Evolutionary conservation across 306 rosid species (phyloP).

Genomic region (Heteromeles arbutifolia): DNA sequence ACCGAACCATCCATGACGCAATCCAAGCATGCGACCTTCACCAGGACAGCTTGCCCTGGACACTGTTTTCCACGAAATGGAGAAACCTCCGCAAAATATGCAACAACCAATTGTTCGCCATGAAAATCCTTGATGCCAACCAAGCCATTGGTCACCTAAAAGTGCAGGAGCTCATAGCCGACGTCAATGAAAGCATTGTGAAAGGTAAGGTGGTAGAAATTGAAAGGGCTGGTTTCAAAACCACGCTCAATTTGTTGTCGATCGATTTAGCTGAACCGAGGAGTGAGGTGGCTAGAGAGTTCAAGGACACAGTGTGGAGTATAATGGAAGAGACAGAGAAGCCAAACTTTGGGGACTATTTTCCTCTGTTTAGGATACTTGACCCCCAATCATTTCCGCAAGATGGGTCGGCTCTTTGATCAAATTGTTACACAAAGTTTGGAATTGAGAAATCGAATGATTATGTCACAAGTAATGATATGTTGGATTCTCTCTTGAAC

Average conservation of each 20-base stretch:
- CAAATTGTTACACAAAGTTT: background rate
- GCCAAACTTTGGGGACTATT: background rate
- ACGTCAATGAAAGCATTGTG: background rate
- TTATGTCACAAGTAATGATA: background rate
- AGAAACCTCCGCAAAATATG: slow-evolving; percentile 32
- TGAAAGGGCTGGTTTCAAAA: slow-evolving; percentile 32
- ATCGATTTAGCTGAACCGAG: slow-evolving; percentile 24
- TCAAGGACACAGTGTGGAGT: background rate
- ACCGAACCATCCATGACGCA: slow-evolving; percentile 29
- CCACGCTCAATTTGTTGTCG: slow-evolving; percentile 31
- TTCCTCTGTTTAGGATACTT: background rate
- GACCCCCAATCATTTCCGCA: background rate
- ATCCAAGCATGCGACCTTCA: slow-evolving; percentile 19
- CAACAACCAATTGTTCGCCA: slow-evolving; percentile 24
- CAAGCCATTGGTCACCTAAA: slow-evolving; percentile 4
- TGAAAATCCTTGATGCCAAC: slow-evolving; percentile 27
- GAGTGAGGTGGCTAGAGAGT: slow-evolving; percentile 10
- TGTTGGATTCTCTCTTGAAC: slow-evolving; percentile 1
- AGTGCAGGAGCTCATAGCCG: slow-evolving; percentile 15
- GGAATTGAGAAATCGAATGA: background rate
- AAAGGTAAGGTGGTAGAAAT: slow-evolving; percentile 30
- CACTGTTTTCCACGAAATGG: slow-evolving; percentile 30
- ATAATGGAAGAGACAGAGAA: background rate
- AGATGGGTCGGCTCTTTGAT: background rate
- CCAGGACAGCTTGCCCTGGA: slow-evolving; percentile 19